A percentile compares a stretch with the other conserved stretches of the same genome.
phyloP scores from a whole-genome alignment of 2,329 filamentous ascomycete genomes.

The Penicillium sp. region DNA sequence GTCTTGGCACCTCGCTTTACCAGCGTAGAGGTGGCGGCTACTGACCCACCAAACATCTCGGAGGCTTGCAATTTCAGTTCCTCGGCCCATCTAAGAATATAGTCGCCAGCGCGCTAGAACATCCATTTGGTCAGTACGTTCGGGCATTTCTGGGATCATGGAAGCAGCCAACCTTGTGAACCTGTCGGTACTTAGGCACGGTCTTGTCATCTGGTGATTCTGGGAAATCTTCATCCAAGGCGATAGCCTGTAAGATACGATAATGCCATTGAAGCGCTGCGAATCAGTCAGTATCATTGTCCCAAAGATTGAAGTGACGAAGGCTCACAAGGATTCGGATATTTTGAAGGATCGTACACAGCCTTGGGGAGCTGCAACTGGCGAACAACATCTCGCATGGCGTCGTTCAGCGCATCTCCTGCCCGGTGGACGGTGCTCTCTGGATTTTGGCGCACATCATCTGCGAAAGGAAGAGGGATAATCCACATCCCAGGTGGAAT shows the following conservation, averaged over 20 bases:
- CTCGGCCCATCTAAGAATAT: constrained; percentile 67
- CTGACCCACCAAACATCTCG: constrained; percentile 30
- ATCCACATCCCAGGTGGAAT: constrained; percentile 82
- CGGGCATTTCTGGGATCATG: too few relatives aligned
- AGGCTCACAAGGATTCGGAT: constrained; percentile 64
- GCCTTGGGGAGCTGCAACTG: constrained; percentile 82
- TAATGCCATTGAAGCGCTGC: constrained; percentile 88
- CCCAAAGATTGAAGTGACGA: not conserved
- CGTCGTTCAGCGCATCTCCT: constrained; percentile 64
- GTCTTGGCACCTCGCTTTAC: constrained; percentile 40
- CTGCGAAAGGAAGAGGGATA: constrained; percentile 75
- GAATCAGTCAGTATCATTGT: not conserved
- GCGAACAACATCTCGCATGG: constrained; percentile 73
- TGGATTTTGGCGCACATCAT: constrained; percentile 72
- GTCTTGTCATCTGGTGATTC: constrained; percentile 68
- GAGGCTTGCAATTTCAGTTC: constrained; percentile 54
- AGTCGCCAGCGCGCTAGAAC: constrained; percentile 60
- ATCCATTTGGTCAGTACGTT: not conserved
- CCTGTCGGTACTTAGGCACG: constrained; percentile 72
- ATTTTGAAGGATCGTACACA: constrained; percentile 72
- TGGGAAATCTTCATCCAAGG: constrained; percentile 82
- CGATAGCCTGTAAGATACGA: constrained; percentile 80
- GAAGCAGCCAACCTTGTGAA: constrained; percentile 55
- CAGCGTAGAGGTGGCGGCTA: constrained; percentile 38
- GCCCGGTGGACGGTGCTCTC: constrained; percentile 51